A percentile compares a stretch with the other conserved stretches of the same genome.
phyloP scores from a whole-genome alignment of 2,329 filamentous ascomycete species.

The Claviceps fusiformis region DNA sequence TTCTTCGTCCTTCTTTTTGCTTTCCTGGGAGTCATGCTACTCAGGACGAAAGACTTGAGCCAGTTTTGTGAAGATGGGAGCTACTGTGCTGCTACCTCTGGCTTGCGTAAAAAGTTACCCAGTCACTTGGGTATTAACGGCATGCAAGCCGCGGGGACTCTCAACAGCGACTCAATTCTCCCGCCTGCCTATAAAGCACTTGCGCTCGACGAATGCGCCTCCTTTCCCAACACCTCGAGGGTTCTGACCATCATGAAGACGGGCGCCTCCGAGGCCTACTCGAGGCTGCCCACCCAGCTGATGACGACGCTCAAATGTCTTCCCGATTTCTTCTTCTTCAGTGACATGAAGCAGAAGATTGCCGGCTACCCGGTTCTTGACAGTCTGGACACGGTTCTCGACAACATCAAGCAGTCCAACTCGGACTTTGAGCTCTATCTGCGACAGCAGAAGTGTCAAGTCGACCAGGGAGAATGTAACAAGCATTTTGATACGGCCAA shows the following conservation, averaged over 20 bases:
- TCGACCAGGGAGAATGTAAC: conserved; percentile 31
- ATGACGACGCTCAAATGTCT: conserved; percentile 37
- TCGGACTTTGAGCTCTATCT: conserved; percentile 37
- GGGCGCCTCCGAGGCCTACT: conserved; percentile 39
- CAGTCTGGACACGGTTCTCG: conserved; percentile 30
- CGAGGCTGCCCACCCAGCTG: conserved; percentile 39
- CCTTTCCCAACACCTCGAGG: conserved; percentile 30
- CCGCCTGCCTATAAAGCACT: conserved; percentile 5
- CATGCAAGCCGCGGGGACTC: neutral
- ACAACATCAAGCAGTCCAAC: conserved; percentile 28
- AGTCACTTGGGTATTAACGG: neutral
- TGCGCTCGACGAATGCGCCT: conserved; percentile 19
- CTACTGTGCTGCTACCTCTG: conserved; percentile 11
- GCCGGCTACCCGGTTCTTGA: conserved; percentile 31
- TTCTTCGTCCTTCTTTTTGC: conserved; percentile 14
- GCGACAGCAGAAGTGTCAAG: conserved; percentile 29
- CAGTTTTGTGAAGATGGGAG: conserved; percentile 17
- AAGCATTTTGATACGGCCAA: conserved; percentile 13
- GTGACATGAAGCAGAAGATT: conserved; percentile 38
- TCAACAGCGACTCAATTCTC: neutral
- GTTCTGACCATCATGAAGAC: conserved; percentile 43
- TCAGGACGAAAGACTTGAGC: conserved; percentile 19
- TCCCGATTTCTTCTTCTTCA: conserved; percentile 41
- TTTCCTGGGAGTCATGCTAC: conserved; percentile 18
- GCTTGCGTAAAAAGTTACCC: conserved; percentile 4